phyloP scores from a whole-genome alignment of 768 basidiomycete genomes.

The Termitomyces sp. region DNA sequence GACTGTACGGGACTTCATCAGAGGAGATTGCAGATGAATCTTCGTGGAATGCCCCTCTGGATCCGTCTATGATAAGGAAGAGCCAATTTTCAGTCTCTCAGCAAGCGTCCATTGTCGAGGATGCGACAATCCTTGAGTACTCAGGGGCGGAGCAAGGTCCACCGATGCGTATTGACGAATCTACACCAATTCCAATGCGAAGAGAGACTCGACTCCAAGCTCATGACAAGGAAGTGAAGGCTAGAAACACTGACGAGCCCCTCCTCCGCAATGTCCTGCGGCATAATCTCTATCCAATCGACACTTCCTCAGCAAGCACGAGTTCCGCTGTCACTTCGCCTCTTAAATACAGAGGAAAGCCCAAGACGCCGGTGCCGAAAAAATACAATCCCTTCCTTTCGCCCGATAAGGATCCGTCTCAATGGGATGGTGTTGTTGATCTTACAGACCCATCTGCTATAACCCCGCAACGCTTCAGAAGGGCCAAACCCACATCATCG shows the following conservation, averaged over 20 bases:
- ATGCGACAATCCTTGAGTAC: conserved; percentile 19
- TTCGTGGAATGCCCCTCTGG: conserved; percentile 71
- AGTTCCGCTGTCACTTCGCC: conserved; percentile 37
- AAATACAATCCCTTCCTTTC: conserved; percentile 59
- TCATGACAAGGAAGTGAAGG: conserved; percentile 40
- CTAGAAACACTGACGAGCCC: conserved; percentile 33
- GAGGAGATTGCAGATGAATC: conserved; percentile 39
- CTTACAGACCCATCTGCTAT: conserved; percentile 49
- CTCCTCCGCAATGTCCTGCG: conserved; percentile 47
- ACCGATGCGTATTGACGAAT: conserved; percentile 16
- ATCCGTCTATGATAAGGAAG: conserved; percentile 67
- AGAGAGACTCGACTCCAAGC: conserved; percentile 9
- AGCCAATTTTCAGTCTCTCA: conserved; percentile 48
- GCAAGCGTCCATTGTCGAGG: conserved; percentile 46
- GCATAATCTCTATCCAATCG: conserved; percentile 40
- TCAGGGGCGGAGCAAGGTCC: conserved; percentile 12
- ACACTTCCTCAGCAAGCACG: conserved; percentile 31
- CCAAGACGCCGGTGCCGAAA: conserved; percentile 53
- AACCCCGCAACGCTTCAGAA: conserved; percentile 36
- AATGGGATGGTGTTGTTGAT: conserved; percentile 76
- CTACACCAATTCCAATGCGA: conserved; percentile 15
- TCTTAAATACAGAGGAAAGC: conserved; percentile 43
- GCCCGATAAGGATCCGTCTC: conserved; percentile 36
- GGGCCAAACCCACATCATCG: conserved; percentile 3
- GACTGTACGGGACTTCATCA: conserved; percentile 31